These are phyloP conservation scores for Rhodotorula sp. DNA, from an alignment of 1,284 basidiomycete species.

Conservation along the genomic window DNA sequence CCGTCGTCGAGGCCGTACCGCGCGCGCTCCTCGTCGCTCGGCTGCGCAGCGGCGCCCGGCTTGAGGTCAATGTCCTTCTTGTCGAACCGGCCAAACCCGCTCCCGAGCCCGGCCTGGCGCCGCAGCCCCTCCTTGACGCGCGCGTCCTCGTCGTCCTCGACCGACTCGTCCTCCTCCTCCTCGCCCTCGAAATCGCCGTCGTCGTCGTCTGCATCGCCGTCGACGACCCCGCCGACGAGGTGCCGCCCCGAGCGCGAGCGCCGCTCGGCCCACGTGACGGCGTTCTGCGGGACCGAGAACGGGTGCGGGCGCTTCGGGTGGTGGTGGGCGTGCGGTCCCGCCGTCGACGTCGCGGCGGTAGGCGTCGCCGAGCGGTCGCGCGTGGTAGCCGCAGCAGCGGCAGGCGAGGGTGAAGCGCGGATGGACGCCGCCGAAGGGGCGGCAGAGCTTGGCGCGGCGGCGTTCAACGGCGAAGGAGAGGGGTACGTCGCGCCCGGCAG, in stretches of 20 bases:
- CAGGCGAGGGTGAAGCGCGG: not conserved
- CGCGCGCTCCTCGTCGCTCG: conserved; percentile 3
- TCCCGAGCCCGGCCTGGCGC: conserved; percentile 3
- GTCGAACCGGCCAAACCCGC: conserved; percentile 13
- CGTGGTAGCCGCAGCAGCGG: not conserved
- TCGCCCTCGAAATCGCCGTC: conserved; percentile 27
- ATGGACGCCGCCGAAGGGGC: not conserved
- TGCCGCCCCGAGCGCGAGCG: conserved; percentile 12
- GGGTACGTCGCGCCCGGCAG: not conserved
- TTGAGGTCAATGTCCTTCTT: conserved; percentile 1
- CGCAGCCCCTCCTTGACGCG: not conserved
- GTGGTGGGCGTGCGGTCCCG: not conserved
- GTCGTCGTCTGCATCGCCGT: conserved; percentile 31
- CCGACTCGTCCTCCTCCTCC: conserved; percentile 4
- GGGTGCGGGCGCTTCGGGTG: conserved; percentile 22
- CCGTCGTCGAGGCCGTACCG: not conserved
- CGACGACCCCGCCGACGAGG: conserved; percentile 14
- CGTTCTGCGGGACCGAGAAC: conserved; percentile 41
- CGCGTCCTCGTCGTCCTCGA: not conserved
- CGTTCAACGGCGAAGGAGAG: not conserved
- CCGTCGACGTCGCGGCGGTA: not conserved
- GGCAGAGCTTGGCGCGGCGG: too few species aligned
- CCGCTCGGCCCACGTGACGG: conserved; percentile 35
- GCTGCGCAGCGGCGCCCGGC: not conserved
- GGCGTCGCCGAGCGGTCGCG: not conserved